Evolutionary conservation across 1,284 basidiomycete genomes (phyloP).

Genomic region (Fistulinella staudtii): DNA sequence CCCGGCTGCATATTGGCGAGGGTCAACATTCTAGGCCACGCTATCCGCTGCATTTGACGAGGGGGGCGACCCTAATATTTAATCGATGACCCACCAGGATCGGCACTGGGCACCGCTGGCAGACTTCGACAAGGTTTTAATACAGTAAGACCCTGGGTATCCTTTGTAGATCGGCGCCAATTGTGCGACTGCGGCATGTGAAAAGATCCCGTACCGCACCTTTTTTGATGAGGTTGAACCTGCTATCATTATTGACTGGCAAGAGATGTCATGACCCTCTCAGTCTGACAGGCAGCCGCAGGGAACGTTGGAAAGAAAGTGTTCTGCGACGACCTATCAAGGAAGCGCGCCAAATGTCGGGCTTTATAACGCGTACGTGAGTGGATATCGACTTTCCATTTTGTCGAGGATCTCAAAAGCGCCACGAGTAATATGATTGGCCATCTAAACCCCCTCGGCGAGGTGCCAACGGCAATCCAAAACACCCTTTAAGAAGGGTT

Average conservation of each 20-base stretch:
- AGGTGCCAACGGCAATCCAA: constrained; percentile 6
- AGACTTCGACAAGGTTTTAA: no score
- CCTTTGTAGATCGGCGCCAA: neutral
- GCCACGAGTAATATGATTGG: constrained; percentile 4
- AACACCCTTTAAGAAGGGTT: constrained; percentile 15
- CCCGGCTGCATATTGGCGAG: no score
- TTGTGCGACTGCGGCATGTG: neutral
- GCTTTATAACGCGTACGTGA: constrained; percentile 9
- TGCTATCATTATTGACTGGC: no score
- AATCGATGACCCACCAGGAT: no score
- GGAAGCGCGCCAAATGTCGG: constrained; percentile 5
- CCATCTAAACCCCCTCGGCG: constrained; percentile 20
- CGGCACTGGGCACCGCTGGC: no score
- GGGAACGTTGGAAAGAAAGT: neutral
- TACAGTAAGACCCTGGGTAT: neutral
- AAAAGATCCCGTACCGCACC: no score
- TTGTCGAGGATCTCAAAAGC: constrained; percentile 2
- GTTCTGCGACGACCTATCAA: constrained; percentile 1
- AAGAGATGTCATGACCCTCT: no score
- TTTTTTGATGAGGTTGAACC: no score
- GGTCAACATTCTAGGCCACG: neutral
- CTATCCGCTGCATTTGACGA: no score
- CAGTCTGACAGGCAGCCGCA: no score
- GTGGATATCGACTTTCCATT: constrained; percentile 12
- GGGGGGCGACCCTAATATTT: no score